A percentile compares a stretch with the other conserved stretches of the same genome.
These are phyloP conservation scores for Lithohypha guttulata DNA, from an alignment of 2,329 filamentous ascomycete genomes.

Conservation along the genomic window DNA sequence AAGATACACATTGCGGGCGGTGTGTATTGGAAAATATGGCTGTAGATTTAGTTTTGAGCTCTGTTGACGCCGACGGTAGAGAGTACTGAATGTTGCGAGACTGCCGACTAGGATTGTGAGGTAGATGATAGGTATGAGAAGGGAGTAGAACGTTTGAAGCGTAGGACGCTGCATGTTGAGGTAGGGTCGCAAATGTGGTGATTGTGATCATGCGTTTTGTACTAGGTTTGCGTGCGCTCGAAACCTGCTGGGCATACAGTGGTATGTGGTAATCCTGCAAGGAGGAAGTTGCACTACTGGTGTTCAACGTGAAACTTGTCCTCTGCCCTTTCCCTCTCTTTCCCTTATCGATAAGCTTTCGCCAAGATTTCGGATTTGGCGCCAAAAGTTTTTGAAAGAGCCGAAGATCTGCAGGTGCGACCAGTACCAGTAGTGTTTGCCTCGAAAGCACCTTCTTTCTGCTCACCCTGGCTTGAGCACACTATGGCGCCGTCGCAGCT, in stretches of 20 bases:
- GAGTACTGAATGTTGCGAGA: slow-evolving; percentile 78
- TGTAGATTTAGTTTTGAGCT: slow-evolving; percentile 72
- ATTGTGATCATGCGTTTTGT: too few species aligned
- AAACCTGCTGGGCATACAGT: too few species aligned
- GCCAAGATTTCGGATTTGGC: neutral
- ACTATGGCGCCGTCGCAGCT: slow-evolving; percentile 90
- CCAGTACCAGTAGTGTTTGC: too few species aligned
- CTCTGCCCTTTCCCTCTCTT: too few species aligned
- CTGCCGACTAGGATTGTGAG: slow-evolving; percentile 77
- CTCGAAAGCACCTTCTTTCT: too few species aligned
- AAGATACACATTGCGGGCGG: slow-evolving; percentile 89
- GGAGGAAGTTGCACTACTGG: too few species aligned
- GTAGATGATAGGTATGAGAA: slow-evolving; percentile 81
- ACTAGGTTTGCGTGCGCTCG: too few species aligned
- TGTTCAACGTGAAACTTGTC: too few species aligned
- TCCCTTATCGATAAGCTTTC: neutral
- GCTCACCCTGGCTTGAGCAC: slow-evolving; percentile 10
- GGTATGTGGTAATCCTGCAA: too few species aligned
- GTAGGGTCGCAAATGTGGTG: neutral
- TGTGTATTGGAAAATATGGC: slow-evolving; percentile 86
- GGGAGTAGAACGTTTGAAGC: slow-evolving; percentile 57
- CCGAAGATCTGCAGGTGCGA: too few species aligned
- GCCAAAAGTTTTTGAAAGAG: too few species aligned
- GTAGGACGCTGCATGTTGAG: too few species aligned
- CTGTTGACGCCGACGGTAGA: slow-evolving; percentile 88